Evolutionary conservation across 2,329 filamentous ascomycete genomes (phyloP).

Genomic region (Fusarium avenaceum): DNA sequence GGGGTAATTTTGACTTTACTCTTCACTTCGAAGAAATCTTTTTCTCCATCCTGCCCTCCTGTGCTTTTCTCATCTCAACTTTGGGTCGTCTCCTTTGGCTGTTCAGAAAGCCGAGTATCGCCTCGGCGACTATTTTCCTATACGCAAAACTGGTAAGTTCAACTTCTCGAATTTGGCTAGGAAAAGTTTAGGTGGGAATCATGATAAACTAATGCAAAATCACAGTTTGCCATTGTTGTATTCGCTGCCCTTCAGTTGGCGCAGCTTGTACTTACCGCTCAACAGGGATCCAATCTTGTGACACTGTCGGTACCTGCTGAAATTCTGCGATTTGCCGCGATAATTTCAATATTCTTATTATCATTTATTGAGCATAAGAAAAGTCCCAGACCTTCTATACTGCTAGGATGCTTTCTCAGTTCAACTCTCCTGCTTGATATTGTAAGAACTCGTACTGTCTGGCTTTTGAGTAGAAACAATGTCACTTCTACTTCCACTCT

Average conservation of each 20-base stretch:
- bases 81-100: conserved; percentile 7
- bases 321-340: not conserved
- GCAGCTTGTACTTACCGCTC: conserved; percentile 4
- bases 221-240: not conserved
- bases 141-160: conserved; percentile 8
- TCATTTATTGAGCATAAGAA: conserved; percentile 8
- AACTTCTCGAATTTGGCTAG: not conserved
- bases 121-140: conserved; percentile 1
- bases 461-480: not conserved
- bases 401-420: conserved; percentile 2
- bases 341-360: not conserved
- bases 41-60: conserved; percentile 56
- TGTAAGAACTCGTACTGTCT: conserved; percentile 4
- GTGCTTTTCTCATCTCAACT: conserved; percentile 47
- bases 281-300: not conserved
- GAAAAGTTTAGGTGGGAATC: not conserved
- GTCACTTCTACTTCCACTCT: not conserved
- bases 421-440: conserved; percentile 6
- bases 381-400: conserved; percentile 1
- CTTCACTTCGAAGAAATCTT: conserved; percentile 60
- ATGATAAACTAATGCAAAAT: not conserved
- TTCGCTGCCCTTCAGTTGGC: conserved; percentile 8
- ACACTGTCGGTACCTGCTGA: conserved; percentile 6
- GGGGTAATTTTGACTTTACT: conserved; percentile 62
- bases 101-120: not conserved